These are phyloP conservation scores for Fusarium brevicatenulatum DNA, from an alignment of 2,329 filamentous ascomycete genomes.

Conservation along the genomic window DNA sequence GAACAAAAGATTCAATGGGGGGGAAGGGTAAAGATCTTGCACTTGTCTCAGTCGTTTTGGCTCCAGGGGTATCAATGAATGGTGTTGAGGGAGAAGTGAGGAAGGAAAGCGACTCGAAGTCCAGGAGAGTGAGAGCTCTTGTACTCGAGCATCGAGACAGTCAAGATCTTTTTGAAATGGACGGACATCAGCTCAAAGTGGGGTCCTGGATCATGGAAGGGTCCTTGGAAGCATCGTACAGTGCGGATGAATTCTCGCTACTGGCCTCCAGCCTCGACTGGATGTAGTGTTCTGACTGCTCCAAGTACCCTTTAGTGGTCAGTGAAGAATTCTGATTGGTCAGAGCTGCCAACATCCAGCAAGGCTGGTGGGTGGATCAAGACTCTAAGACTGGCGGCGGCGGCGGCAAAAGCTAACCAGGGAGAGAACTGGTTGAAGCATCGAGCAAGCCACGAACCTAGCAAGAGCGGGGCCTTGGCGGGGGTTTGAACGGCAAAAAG, in stretches of 20 bases:
- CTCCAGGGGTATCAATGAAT: background rate
- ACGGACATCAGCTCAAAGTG: slow-evolving; percentile 15
- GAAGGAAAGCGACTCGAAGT: slow-evolving; percentile 4
- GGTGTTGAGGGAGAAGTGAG: background rate
- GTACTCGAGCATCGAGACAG: slow-evolving; percentile 22
- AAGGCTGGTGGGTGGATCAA: slow-evolving; percentile 38
- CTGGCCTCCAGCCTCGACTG: slow-evolving; percentile 9
- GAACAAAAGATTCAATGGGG: background rate
- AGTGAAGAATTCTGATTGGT: slow-evolving; percentile 13
- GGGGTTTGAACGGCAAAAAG: slow-evolving; percentile 1
- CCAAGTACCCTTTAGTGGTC: slow-evolving; percentile 8
- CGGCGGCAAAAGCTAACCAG: slow-evolving; percentile 12
- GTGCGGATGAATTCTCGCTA: slow-evolving; percentile 4
- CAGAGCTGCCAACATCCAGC: background rate
- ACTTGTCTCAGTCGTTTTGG: background rate
- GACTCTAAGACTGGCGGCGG: slow-evolving; percentile 24
- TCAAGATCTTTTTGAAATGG: slow-evolving; percentile 33
- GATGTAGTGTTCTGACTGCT: slow-evolving; percentile 17
- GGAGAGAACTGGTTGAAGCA: slow-evolving; percentile 14
- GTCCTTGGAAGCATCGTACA: slow-evolving; percentile 8
- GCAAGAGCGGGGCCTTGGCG: slow-evolving; percentile 18
- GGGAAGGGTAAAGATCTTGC: background rate
- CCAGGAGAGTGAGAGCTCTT: slow-evolving; percentile 15
- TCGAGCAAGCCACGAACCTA: slow-evolving; percentile 12
- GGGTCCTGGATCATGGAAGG: slow-evolving; percentile 18